Evolutionary conservation across 768 basidiomycete species (phyloP).

Genomic region (Boletellus ananiceps): DNA sequence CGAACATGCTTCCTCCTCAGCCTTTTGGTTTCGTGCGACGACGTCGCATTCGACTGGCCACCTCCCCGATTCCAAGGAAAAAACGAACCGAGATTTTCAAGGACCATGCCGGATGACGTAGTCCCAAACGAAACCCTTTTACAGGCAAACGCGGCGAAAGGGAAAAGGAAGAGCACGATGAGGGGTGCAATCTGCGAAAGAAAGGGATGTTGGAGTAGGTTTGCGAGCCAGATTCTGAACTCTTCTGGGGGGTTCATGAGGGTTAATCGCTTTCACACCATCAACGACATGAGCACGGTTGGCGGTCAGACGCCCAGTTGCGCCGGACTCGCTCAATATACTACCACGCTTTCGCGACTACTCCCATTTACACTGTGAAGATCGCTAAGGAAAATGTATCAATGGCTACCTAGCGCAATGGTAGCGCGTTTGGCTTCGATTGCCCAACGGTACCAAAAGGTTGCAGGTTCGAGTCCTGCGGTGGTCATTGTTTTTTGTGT

Average conservation of each 20-base stretch:
- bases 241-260: conserved; percentile 46
- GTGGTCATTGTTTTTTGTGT: conserved; percentile 52
- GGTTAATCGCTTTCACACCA: conserved; percentile 21
- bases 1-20: conserved; percentile 47
- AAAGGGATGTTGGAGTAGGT: conserved; percentile 34
- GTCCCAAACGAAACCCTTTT: conserved; percentile 29
- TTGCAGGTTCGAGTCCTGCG: conserved; percentile 97
- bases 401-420: conserved; percentile 84
- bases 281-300: conserved; percentile 27
- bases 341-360: neutral
- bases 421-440: conserved; percentile 95
- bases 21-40: conserved; percentile 38
- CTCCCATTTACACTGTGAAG: neutral
- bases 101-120: conserved; percentile 43
- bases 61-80: conserved; percentile 66
- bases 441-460: conserved; percentile 78
- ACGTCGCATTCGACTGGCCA: conserved; percentile 18
- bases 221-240: conserved; percentile 36
- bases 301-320: conserved; percentile 11
- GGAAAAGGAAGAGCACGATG: conserved; percentile 44
- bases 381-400: rapidly evolving
- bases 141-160: conserved; percentile 31
- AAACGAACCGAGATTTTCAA: conserved; percentile 50
- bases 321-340: conserved; percentile 19
- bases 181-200: conserved; percentile 59